A percentile compares a stretch with the other conserved stretches of the same genome.
These are phyloP conservation scores for Metschnikowia colocasiae DNA, from an alignment of 805 yeast genomes.

Conservation along the genomic window DNA sequence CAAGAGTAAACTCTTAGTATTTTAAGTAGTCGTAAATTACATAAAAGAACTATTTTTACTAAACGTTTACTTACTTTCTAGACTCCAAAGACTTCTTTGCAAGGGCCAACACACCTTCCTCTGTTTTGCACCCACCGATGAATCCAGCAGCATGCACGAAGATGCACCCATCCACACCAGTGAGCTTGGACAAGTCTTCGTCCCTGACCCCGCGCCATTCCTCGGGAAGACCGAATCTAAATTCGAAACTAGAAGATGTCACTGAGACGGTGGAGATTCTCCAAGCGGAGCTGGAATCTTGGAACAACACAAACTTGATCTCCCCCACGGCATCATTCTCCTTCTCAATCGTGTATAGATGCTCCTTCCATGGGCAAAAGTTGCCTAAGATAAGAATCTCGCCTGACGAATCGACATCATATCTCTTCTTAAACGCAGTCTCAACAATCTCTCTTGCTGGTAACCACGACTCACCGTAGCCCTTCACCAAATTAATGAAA, in stretches of 20 bases:
- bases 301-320: slow-evolving; percentile 73
- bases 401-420: slow-evolving; percentile 62
- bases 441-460: slow-evolving; percentile 82
- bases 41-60: not conserved
- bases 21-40: not conserved
- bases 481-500: slow-evolving; percentile 61
- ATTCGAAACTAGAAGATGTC: slow-evolving; percentile 71
- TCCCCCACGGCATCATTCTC: slow-evolving; percentile 51
- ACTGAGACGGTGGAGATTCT: slow-evolving; percentile 91
- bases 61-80: not conserved
- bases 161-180: slow-evolving; percentile 84
- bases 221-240: slow-evolving; percentile 85
- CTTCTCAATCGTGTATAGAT: slow-evolving; percentile 69
- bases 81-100: slow-evolving; percentile 45
- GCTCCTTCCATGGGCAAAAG: slow-evolving; percentile 95
- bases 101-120: slow-evolving; percentile 72
- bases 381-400: slow-evolving; percentile 68
- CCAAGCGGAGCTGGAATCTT: slow-evolving; percentile 71
- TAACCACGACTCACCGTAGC: slow-evolving; percentile 82
- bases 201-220: slow-evolving; percentile 96
- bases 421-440: slow-evolving; percentile 62
- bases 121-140: slow-evolving; percentile 87
- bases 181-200: slow-evolving; percentile 62
- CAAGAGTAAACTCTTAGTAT: slow-evolving; percentile 8
- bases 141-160: slow-evolving; percentile 97